Evolutionary conservation across 2,329 filamentous ascomycete genomes (phyloP), one percentile per base, ranked within the genome.

Genomic region (Elsinoe necatrix): DNA sequence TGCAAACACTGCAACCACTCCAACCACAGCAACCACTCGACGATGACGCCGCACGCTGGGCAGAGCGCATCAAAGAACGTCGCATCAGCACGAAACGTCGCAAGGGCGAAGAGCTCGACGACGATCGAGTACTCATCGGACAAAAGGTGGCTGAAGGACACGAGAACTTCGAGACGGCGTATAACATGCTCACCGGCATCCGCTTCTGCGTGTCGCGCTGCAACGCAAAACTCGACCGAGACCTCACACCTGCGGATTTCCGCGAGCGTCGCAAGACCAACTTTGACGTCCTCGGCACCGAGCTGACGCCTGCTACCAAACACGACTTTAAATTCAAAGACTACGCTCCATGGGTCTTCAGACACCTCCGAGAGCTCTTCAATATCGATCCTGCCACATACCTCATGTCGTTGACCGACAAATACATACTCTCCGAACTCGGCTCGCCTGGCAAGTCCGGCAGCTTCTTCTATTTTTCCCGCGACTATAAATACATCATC

Each of bases 281-380:
- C 47, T 98, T 98, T 78, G 93, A 97, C 73, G 95, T 97, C 68
- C 95, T 91, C 62, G 93, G 93, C 62, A 96, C 96, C 71, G 93
- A 98, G 76, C 78, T 98, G 69, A 95, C 95, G 4, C 93, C 93
- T 20, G 96, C 92, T 60, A 91, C 93, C 64, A 97, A 98, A 74
- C 98, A 98, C 76, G 93, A 98, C 75, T 98, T 98, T 83, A 98
- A 98, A 73, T 98, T 98, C 80, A 98, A 98, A 76, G 93, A 98
- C 74, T 98, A 98, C 72, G 92, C 92, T n/a, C 93, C 93, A 57
- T 97, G 92, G 91, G 93, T 98, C 58, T 98, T 98, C 73, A 89
- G 93, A 66, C 89, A 90, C 72, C 80, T 98, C 42, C 87, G 93
- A 63, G 78, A 83, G 50, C 86, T 86, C 61, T 98, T 98, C 75